Evolutionary conservation across 176 grass and related monocot genomes (phyloP), one percentile per base, ranked within the genome.

Genomic region (Hordeum marinum): DNA sequence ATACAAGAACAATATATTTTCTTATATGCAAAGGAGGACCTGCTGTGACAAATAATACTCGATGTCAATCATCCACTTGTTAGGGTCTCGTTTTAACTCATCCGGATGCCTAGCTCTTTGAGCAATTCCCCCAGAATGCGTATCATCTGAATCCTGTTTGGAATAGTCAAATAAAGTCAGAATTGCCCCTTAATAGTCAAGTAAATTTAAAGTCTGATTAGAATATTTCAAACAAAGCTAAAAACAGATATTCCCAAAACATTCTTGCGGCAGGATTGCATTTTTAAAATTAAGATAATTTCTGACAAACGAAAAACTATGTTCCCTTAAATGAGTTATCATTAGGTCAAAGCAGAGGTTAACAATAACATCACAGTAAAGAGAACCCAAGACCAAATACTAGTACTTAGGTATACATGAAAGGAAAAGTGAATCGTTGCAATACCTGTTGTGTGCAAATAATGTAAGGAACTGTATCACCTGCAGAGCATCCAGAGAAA

Each of bases 31-130:
- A 88, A n/a, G 8, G 55, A 35, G 31, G 75, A 96, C 97, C 94
- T 99, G 93, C 70, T 99, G 97, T 84, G 90, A 94, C 76, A 99
- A 91, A 86, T 99, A 99, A 77, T 99, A 96, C 10, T 99, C 92
- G 37, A 96, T 94, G 29, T 96, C 97, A 77, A 99, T 96, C 86
- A 99, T 92, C 88, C 92, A 96, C 42, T 92, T 87, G 66, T 85
- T 82, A 3, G 74, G 73, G 34, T 96, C 86, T 81, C 84, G 88
- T 90, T 99, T 96, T 9, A 99, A 67, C 84, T 99, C 94, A 4
- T 99, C 97, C 6, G 91, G 91, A 92, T 99, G 94, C 82, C 97
- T 96, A 83, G 94, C 97, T 82, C 94, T 96, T 82, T 96, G 91
- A 87, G 97, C 94, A 85, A 96, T 94, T 85, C 97, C 93, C 27